A percentile compares a stretch with the other conserved stretches of the same genome.
These are phyloP conservation scores for Fonsecaea pugnacius DNA, from an alignment of 2,329 filamentous ascomycete genomes.

Conservation along the genomic window DNA sequence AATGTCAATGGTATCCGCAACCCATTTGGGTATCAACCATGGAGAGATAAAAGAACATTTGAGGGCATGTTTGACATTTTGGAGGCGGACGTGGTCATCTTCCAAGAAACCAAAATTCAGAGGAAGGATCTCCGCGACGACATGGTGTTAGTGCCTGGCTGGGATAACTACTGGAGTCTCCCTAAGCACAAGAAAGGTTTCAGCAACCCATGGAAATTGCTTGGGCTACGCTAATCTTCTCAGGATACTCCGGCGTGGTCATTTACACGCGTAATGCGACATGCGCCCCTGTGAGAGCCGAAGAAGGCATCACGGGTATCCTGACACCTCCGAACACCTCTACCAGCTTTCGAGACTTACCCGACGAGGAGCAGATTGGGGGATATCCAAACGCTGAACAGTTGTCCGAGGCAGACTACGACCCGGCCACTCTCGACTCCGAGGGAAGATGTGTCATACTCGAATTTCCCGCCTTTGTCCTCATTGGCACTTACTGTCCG, in stretches of 20 bases:
- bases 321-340: conserved; percentile 74
- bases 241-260: conserved; percentile 92
- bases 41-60: conserved; percentile 72
- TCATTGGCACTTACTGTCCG: conserved; percentile 90
- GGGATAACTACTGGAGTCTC: conserved; percentile 95
- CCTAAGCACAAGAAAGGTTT: conserved; percentile 92
- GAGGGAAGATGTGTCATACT: conserved; percentile 90
- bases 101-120: conserved; percentile 97
- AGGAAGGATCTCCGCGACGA: conserved; percentile 89
- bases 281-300: conserved; percentile 84
- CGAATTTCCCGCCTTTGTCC: conserved; percentile 92
- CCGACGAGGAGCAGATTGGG: conserved; percentile 76
- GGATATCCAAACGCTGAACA: conserved; percentile 79
- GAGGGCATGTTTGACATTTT: conserved; percentile 93
- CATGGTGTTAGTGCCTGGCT: conserved; percentile 92
- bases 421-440: conserved; percentile 76
- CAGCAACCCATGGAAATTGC: neutral
- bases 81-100: conserved; percentile 87
- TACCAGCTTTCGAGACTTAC: conserved; percentile 74
- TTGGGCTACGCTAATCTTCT: neutral
- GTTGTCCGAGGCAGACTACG: conserved; percentile 63
- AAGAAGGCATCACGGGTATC: conserved; percentile 89
- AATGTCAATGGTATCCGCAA: conserved; percentile 87
- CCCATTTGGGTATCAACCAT: conserved; percentile 83
- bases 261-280: conserved; percentile 89